Percentiles rank a stretch among this genome's conserved stretches.
Evolutionary conservation across 371 early-diverging fungal species (phyloP).

Genomic region (Actinomortierella ambigua): DNA sequence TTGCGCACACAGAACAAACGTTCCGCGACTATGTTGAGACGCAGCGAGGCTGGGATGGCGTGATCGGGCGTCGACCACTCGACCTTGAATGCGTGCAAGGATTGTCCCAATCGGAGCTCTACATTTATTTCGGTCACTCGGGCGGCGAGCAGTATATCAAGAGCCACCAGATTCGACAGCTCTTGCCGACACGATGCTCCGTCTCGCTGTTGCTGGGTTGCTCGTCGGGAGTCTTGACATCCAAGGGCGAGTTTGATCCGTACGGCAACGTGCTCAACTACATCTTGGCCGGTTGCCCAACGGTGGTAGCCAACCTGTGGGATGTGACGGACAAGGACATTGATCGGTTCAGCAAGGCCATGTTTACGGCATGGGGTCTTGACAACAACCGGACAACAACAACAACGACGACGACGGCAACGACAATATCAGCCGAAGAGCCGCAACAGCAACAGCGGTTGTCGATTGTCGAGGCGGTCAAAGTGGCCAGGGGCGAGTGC

Average conservation of each 20-base stretch:
- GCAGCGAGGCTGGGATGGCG: slow-evolving; percentile 74
- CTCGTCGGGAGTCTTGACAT: slow-evolving; percentile 78
- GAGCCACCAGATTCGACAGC: slow-evolving; percentile 65
- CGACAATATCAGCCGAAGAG: not conserved
- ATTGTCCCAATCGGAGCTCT: slow-evolving; percentile 66
- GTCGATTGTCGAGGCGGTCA: slow-evolving; percentile 78
- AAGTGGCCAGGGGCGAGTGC: slow-evolving; percentile 75
- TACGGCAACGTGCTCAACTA: slow-evolving; percentile 81
- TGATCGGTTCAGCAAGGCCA: slow-evolving; percentile 79
- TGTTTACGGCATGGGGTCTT: slow-evolving; percentile 80
- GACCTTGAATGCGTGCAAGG: slow-evolving; percentile 66
- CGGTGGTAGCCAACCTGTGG: slow-evolving; percentile 97
- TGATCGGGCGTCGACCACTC: slow-evolving; percentile 70
- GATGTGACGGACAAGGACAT: slow-evolving; percentile 99
- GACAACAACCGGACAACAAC: slow-evolving; percentile 20
- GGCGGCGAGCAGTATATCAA: slow-evolving; percentile 89
- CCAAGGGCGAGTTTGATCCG: slow-evolving; percentile 88
- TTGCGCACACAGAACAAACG: slow-evolving; percentile 77
- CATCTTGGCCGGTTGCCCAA: slow-evolving; percentile 82
- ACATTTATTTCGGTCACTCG: slow-evolving; percentile 98
- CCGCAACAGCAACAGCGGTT: slow-evolving; percentile 11
- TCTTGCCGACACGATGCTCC: slow-evolving; percentile 61
- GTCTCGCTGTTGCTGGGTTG: slow-evolving; percentile 91
- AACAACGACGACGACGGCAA: slow-evolving; percentile 5
- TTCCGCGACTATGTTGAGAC: slow-evolving; percentile 66